Evolutionary conservation across 139 green algal species (phyloP), one percentile per base, ranked within the genome.

Genomic region (Ostreobium quekettii): DNA sequence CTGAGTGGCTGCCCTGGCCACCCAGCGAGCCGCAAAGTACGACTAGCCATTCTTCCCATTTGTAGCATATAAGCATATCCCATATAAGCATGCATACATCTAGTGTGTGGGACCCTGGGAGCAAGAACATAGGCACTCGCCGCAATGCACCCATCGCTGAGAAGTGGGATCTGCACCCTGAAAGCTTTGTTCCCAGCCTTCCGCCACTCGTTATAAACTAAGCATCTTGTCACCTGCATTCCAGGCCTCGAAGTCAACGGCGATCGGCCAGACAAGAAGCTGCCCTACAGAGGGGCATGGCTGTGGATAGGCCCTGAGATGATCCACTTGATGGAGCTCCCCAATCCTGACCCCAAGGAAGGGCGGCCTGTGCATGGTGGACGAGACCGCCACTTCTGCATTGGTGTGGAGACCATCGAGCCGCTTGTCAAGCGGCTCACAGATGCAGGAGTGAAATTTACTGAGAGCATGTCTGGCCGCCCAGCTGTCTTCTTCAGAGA

Each of bases 321-420:
- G 88, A 89, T 95, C 36, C 89, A 95, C 80, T 76, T 82, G 0
- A 97, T 97, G 90, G 90, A 94, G 76, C 81, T 96, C 58, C 89
- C 88, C 38, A 95, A 96, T 74, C 90, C 90, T 15, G 87, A 93
- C 67, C 82, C 84, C 0, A 26, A 79, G 46, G 68, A 70, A 6
- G 75, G 74, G 5, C 78, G 88, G 1, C 84, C 88, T 29, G 64
- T 84, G 48, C 88, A 96, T 67, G 90, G 90, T 47, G 90, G 90
- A 29, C 75, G 86, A 1, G 89, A 95, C 76, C 73, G 90, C 5
- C 90, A 96, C 80, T 85, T 92, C 47, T 95, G 88, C 74, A 56
- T 93, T 1, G 88, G 85, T 36, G 80, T 96, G 1, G 66, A 76
- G 2, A 71, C 72, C 31, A 73, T 95, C 1, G 60, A 74, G 19